Percentiles rank a stretch among this genome's conserved stretches.
phyloP scores from a whole-genome alignment of 306 rosid species.

The Ormosia emarginata region DNA sequence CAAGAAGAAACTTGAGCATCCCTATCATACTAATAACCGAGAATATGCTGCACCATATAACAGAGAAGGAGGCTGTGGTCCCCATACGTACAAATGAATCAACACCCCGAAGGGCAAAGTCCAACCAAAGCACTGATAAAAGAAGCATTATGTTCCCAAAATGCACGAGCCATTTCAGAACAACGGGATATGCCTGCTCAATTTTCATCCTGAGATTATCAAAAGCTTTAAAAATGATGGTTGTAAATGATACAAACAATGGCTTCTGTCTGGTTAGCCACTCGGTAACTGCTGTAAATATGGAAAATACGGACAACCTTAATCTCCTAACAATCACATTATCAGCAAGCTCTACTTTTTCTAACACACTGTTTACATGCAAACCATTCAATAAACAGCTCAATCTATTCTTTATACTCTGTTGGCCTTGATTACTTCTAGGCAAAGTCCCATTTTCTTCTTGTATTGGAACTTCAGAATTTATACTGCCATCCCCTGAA shows the following conservation, averaged over 20 bases:
- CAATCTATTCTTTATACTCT: conserved; percentile 38
- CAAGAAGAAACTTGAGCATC: conserved; percentile 67
- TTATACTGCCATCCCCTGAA: conserved; percentile 34
- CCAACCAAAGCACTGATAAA: conserved; percentile 80
- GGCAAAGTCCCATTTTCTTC: conserved; percentile 40
- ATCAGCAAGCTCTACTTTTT: conserved; percentile 52
- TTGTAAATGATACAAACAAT: conserved; percentile 33
- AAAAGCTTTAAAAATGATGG: conserved; percentile 29
- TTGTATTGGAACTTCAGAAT: conserved; percentile 38
- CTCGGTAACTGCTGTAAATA: conserved; percentile 47
- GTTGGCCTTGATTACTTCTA: conserved; percentile 35
- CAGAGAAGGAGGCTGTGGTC: conserved; percentile 86
- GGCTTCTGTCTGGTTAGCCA: conserved; percentile 65
- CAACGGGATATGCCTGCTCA: conserved; percentile 67
- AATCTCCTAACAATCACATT: conserved; percentile 45
- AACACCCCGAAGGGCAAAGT: conserved; percentile 72
- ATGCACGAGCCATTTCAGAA: conserved; percentile 65
- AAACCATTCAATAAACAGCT: conserved; percentile 40
- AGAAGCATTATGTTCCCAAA: conserved; percentile 68
- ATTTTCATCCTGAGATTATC: conserved; percentile 44
- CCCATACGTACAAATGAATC: conserved; percentile 91
- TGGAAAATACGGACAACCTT: conserved; percentile 39
- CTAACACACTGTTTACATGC: conserved; percentile 46
- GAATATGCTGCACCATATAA: conserved; percentile 86
- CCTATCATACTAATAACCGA: conserved; percentile 83